Evolutionary conservation across 345 rosid species (phyloP), one percentile per base, ranked within the genome.

Genomic region (Moricandia arvensis): DNA sequence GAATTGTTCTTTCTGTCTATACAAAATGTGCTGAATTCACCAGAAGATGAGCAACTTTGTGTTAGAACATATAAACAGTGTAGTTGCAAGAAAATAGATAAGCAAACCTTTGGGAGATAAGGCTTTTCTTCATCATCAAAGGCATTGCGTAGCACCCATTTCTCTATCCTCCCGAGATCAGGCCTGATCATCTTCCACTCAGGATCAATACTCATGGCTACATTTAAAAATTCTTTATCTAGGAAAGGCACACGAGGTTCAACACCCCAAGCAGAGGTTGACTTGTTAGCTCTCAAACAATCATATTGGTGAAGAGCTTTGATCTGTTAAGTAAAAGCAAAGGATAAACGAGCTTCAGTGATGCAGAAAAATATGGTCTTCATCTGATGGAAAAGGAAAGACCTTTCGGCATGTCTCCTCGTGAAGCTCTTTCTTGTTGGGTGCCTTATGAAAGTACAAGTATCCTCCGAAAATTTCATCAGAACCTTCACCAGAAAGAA

Each of bases 231-330:
- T 38, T 83, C 93, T 85, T 87, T 88, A 76, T 90, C 96, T 53
- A 90, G 71, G 77, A 90, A 90, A 76, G 96, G 96, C 24, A 90
- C 93, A 74, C 96, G 93, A 75, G 93, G 93, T 82, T 90, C 93
- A 54, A 90, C 81, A 72, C 96, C 96, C 91, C 96, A 90, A 5
- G 96, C 96, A 18, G 96, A 88, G 62, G 96, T 88, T 21, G 96
- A 79, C 69, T 88, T 88, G 59, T 88, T 90, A 54, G 96, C 96
- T 79, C 96, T 88, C 83, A 90, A 86, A 80, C 93, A 90, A 72
- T 90, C 96, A 81, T 86, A 90, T 31, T 88, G 91, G 78, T 90
- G 91, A 57, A 90, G 96, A 68, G 90, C 87, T 72, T 90, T 88
- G 61, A 90, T 87, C 96, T 90, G 85, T 41, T 72, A 38, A n/a